phyloP scores from a whole-genome alignment of 352 stramenopile genomes.

The Phytophthora niederhauseri region DNA sequence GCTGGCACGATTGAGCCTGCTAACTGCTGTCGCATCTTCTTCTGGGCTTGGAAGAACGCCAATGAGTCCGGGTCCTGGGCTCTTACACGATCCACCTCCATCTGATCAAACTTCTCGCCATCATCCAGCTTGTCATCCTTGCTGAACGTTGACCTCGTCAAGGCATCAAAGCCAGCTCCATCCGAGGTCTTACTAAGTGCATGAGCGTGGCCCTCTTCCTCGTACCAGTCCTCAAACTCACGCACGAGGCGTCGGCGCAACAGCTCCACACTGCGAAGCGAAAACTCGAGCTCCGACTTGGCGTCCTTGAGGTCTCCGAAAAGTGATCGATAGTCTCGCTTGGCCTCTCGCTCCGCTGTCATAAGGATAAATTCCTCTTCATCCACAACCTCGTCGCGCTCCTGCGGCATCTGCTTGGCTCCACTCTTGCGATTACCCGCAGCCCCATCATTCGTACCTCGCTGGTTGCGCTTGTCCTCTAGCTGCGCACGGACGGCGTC shows the following conservation, averaged over 20 bases:
- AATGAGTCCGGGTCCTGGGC: constrained; percentile 90
- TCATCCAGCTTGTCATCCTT: constrained; percentile 90
- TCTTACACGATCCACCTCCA: constrained; percentile 90
- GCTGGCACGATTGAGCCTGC: constrained; percentile 18
- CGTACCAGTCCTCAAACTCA: constrained; percentile 89
- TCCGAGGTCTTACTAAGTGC: constrained; percentile 43
- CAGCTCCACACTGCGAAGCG: constrained; percentile 69
- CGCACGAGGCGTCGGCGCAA: constrained; percentile 76
- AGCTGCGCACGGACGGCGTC: constrained; percentile 64
- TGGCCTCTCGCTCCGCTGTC: constrained; percentile 82
- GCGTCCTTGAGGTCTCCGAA: constrained; percentile 89
- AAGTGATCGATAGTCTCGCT: constrained; percentile 84
- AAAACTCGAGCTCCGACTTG: constrained; percentile 71
- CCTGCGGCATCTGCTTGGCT: constrained; percentile 20
- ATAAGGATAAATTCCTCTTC: constrained; percentile 94
- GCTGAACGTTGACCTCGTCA: constrained; percentile 29
- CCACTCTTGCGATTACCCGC: constrained; percentile 5
- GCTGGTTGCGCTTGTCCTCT: constrained; percentile 65
- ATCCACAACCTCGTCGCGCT: constrained; percentile 86
- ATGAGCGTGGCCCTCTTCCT: constrained; percentile 50
- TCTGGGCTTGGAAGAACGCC: constrained; percentile 93
- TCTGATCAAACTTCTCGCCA: constrained; percentile 92
- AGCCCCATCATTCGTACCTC: constrained; percentile 9
- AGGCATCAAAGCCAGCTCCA: constrained; percentile 28
- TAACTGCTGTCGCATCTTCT: constrained; percentile 83